Base-by-base conservation (phyloP, 371 early-diverging fungal species). In the Mortierella sp. region DNA sequence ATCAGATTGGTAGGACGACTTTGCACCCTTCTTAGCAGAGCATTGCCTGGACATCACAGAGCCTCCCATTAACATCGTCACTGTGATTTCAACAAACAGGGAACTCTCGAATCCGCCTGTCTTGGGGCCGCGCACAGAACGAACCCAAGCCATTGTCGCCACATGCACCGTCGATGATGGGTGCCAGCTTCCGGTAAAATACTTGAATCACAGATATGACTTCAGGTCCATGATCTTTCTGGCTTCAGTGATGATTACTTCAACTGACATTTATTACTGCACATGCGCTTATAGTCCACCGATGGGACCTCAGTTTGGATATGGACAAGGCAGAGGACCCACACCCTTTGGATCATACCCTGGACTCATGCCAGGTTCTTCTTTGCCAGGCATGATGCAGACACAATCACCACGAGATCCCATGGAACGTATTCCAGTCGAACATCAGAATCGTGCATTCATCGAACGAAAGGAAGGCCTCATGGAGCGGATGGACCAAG, bases 51-150 rank as follows among this genome's bases (percentile, higher is more conserved):
- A 34, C 34, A 10, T 4, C 4, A 34, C 34, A 34, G 34, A 34
- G 10, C 34, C 4, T 7, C 10, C 10, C 34, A 34, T 34, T 34
- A 34, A 34, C 34, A 54, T 45, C 30, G 39, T 57, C 46, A 13
- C 30, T 31, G 41, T 55, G 14, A n/a, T n/a, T 30, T 18, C 0
- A 12, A 30, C 41, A 48, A 30, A 27, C 81, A 86, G 86, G 86
- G 5, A 87, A 83, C 23, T 93, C 94, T 5, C 86, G 93, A 38
- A 89, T 96, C 30, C 89, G 96, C 42, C 82, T 96, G 27, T 93
- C 94, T n/a, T 96, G 96, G 96, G 96, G 96, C 16, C 87, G 95
- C 45, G 89, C 94, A 10, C 94, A 92, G 63, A 86, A 76, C 54
- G 86, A 85, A 31, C 79, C 80, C 42, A 81, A 73, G 39, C 68